These are phyloP conservation scores for Cyclostephanos tholiformis DNA, from an alignment of 108 stramenopile species.

Conservation along the genomic window DNA sequence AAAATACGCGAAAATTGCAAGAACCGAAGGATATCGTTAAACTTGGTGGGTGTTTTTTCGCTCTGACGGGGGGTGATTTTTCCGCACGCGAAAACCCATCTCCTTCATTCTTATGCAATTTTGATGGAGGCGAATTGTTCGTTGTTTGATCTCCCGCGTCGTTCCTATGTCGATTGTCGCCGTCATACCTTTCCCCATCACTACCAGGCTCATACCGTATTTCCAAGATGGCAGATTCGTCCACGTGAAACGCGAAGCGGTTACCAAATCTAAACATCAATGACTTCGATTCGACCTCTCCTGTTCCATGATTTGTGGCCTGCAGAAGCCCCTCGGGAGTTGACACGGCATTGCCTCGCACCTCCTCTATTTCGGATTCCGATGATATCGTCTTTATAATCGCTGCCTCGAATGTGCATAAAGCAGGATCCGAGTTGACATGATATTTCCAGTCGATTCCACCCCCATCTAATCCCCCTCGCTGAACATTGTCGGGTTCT, in stretches of 20 bases:
- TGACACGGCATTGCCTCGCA: background rate
- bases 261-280: conserved; percentile 36
- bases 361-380: background rate
- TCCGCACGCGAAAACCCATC: background rate
- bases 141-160: background rate
- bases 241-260: conserved; percentile 31
- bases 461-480: background rate
- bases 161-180: background rate
- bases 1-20: conserved; percentile 44
- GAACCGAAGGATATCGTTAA: conserved; percentile 30
- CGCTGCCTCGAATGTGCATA: conserved; percentile 41
- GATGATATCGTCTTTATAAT: conserved; percentile 22
- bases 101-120: background rate
- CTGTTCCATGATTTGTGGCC: background rate
- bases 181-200: conserved; percentile 3
- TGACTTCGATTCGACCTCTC: conserved; percentile 14
- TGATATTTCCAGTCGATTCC: background rate
- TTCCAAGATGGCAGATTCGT: conserved; percentile 21
- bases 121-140: conserved; percentile 10
- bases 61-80: background rate
- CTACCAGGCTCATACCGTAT: conserved; percentile 14
- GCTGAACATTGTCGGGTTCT: background rate
- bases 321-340: background rate
- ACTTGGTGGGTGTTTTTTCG: conserved; percentile 7
- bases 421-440: conserved; percentile 39